phyloP scores from a whole-genome alignment of 2,329 filamentous ascomycete genomes.

The Pseudonectria buxi region DNA sequence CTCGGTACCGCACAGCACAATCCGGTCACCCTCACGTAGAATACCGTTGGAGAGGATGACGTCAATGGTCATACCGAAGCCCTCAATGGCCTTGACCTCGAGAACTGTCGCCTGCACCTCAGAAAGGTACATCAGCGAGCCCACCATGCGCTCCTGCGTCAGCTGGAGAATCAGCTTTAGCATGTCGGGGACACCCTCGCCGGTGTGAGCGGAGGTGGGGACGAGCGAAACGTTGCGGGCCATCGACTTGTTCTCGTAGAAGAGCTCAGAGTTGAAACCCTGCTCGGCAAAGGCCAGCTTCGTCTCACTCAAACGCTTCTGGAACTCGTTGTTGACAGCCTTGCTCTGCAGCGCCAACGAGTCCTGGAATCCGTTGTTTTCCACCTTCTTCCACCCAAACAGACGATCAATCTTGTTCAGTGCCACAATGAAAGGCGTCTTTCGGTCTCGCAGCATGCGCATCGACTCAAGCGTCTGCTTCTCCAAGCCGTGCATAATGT shows the following conservation, averaged over 20 bases:
- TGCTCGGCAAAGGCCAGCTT: constrained; percentile 94
- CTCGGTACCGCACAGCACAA: constrained; percentile 94
- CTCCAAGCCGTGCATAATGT: constrained; percentile 99
- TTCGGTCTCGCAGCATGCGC: constrained; percentile 83
- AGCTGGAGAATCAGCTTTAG: constrained; percentile 88
- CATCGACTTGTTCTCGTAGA: constrained; percentile 98
- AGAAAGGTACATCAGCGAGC: constrained; percentile 94
- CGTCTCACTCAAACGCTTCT: constrained; percentile 79
- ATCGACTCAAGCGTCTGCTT: constrained; percentile 97
- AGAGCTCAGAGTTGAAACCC: constrained; percentile 95
- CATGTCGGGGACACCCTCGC: constrained; percentile 98
- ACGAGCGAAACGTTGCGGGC: constrained; percentile 90
- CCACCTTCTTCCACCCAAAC: constrained; percentile 97
- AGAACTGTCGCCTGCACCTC: constrained; percentile 97
- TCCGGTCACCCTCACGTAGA: constrained; percentile 84
- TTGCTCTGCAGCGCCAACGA: constrained; percentile 85
- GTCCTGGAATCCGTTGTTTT: constrained; percentile 97
- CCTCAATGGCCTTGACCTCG: constrained; percentile 98
- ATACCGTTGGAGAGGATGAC: constrained; percentile 96
- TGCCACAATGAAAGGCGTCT: constrained; percentile 96
- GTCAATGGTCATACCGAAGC: constrained; percentile 97
- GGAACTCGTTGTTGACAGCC: constrained; percentile 90
- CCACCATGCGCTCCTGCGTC: constrained; percentile 96
- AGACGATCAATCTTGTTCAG: constrained; percentile 99
- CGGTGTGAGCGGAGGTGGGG: constrained; percentile 95